Conservation (phyloP, 2,329 filamentous ascomycete genomes). For the Furcasterigmium furcatum region DNA sequence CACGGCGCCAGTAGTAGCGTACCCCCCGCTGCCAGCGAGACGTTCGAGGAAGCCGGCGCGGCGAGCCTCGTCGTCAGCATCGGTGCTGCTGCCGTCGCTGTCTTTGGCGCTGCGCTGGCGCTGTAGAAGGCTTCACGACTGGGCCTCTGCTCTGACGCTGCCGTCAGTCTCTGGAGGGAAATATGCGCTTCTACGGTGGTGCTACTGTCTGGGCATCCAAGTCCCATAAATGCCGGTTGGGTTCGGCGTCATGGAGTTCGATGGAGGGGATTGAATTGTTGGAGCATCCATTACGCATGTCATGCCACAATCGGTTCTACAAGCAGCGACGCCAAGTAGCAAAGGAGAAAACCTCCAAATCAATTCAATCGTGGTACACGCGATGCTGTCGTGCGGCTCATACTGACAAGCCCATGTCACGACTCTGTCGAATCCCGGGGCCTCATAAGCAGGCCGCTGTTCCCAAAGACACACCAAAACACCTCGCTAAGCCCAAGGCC, state of each 20-base stretch:
- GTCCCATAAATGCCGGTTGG: background rate
- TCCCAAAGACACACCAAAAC: background rate
- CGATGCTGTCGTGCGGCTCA: no score
- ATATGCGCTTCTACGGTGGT: background rate
- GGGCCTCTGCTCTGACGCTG: background rate
- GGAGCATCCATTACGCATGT: no score
- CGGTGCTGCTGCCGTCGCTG: background rate
- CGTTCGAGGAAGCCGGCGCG: background rate
- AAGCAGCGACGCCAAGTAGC: background rate
- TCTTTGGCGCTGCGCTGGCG: background rate
- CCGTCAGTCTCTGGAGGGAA: background rate
- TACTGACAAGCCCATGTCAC: no score
- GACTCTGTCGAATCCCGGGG: background rate
- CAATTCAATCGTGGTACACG: background rate
- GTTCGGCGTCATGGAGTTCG: no score
- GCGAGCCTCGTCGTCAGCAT: background rate
- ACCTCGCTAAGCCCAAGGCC: no score
- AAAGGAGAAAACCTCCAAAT: background rate
- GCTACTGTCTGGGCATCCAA: background rate
- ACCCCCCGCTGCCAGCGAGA: background rate
- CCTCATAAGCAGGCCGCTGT: background rate
- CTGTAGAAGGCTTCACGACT: background rate
- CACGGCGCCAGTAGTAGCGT: background rate
- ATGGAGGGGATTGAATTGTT: no score
- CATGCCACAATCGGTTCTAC: background rate